Conservation (phyloP, 2,329 filamentous ascomycete genomes). For the Paecilomyces niveus region DNA sequence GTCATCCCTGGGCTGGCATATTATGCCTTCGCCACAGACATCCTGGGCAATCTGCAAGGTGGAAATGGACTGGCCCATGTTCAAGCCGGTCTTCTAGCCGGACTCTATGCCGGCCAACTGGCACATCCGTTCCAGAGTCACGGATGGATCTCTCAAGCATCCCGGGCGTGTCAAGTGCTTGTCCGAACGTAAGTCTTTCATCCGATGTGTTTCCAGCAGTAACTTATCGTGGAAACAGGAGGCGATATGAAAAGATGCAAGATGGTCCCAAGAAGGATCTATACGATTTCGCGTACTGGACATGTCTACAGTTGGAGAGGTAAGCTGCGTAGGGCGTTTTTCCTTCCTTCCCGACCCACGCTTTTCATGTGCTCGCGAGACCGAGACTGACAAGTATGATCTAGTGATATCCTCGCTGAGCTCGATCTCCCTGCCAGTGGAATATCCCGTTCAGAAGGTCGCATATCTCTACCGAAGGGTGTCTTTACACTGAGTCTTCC, state of each 20-base stretch:
- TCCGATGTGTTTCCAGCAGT: background rate
- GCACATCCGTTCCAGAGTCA: conserved; percentile 82
- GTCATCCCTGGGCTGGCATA: conserved; percentile 84
- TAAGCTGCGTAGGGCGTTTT: conserved; percentile 26
- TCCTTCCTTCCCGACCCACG: background rate
- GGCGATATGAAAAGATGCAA: conserved; percentile 26
- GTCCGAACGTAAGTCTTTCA: conserved; percentile 57
- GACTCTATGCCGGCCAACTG: conserved; percentile 82
- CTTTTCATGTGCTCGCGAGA: background rate
- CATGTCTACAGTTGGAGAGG: conserved; percentile 87
- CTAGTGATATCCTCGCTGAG: conserved; percentile 84
- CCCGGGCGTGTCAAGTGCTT: conserved; percentile 60
- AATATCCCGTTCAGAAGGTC: conserved; percentile 49
- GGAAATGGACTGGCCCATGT: conserved; percentile 76
- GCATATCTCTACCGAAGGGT: conserved; percentile 33
- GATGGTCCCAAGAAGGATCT: conserved; percentile 48
- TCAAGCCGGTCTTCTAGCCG: conserved; percentile 76
- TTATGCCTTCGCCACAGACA: conserved; percentile 78
- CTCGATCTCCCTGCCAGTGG: conserved; percentile 59
- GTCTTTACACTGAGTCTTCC: conserved; percentile 24
- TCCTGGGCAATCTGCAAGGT: conserved; percentile 73
- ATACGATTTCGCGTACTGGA: conserved; percentile 78
- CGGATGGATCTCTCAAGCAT: conserved; percentile 58
- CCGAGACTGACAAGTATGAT: conserved; percentile 2
- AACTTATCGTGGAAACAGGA: conserved; percentile 12